Evolutionary conservation across 129 eudicot genomes (phyloP).

Genomic region (Flaveria brownii): DNA sequence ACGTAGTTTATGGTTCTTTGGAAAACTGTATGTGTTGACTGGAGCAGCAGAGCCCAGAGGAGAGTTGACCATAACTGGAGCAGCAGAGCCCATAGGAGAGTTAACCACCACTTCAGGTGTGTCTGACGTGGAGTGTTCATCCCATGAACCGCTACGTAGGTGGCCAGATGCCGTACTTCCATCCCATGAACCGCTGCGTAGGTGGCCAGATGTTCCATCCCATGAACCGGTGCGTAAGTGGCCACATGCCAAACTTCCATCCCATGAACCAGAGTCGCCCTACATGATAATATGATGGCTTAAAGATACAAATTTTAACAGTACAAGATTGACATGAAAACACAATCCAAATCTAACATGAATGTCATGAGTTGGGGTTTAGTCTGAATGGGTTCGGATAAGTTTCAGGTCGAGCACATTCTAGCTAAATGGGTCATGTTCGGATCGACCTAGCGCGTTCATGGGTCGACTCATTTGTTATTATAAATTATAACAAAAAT

Average conservation of each 20-base stretch:
- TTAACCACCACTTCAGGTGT: constrained; percentile 3
- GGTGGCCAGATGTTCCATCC: constrained; percentile 33
- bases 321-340: too few relatives aligned
- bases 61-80: constrained; percentile 12
- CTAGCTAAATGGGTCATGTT: too few relatives aligned
- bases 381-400: too few relatives aligned
- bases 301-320: not conserved
- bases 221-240: constrained; percentile 30
- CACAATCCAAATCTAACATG: too few relatives aligned
- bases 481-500: too few relatives aligned
- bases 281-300: constrained; percentile 21
- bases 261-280: constrained; percentile 20
- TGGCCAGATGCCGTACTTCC: constrained; percentile 21
- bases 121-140: constrained; percentile 5
- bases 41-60: constrained; percentile 42
- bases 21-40: constrained; percentile 33
- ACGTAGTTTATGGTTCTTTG: constrained; percentile 29
- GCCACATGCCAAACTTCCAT: not conserved
- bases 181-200: constrained; percentile 39
- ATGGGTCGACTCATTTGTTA: too few relatives aligned
- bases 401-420: too few relatives aligned
- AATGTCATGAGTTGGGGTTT: too few relatives aligned
- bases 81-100: constrained; percentile 33
- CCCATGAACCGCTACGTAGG: constrained; percentile 15
- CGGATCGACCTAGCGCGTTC: too few relatives aligned